phyloP scores from a whole-genome alignment of 192 early-diverging fungal species.

The Dissophora ornata region DNA sequence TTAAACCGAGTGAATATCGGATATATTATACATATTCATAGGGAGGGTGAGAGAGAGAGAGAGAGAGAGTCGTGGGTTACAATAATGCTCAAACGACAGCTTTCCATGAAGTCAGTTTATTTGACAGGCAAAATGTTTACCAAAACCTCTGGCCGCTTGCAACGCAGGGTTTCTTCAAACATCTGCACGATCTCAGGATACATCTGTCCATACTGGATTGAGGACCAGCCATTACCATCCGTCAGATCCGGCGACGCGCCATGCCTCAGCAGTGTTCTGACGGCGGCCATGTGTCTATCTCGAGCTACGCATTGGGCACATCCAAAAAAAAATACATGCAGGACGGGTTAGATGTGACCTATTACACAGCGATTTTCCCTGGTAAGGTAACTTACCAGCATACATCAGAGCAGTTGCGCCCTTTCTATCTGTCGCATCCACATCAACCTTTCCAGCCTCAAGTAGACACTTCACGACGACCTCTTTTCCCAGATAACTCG shows the following conservation, averaged over 20 bases:
- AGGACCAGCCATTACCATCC: constrained; percentile 75
- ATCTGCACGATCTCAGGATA: constrained; percentile 69
- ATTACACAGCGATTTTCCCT: too few relatives aligned
- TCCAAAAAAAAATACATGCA: constrained; percentile 4
- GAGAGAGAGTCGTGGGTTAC: neutral
- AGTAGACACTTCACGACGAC: constrained; percentile 65
- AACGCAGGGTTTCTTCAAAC: constrained; percentile 64
- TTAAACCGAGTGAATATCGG: too few relatives aligned
- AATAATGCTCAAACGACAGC: too few relatives aligned
- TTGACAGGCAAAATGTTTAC: too few relatives aligned
- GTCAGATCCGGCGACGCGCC: constrained; percentile 65
- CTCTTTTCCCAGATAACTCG: constrained; percentile 73
- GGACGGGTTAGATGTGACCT: neutral
- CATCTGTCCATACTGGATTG: constrained; percentile 68
- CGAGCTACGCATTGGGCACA: constrained; percentile 54
- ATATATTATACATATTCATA: too few relatives aligned
- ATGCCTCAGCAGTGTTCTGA: constrained; percentile 61
- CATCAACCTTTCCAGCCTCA: constrained; percentile 71
- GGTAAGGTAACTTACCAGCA: constrained; percentile 71
- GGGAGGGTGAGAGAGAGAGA: too few relatives aligned
- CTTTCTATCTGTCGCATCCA: constrained; percentile 70
- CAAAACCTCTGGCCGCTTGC: constrained; percentile 55
- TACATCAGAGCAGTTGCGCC: constrained; percentile 78
- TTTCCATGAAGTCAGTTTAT: too few relatives aligned
- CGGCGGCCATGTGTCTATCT: constrained; percentile 69